phyloP scores from a whole-genome alignment of 306 rosid species.

The Dalbergia cochinchinensis region DNA sequence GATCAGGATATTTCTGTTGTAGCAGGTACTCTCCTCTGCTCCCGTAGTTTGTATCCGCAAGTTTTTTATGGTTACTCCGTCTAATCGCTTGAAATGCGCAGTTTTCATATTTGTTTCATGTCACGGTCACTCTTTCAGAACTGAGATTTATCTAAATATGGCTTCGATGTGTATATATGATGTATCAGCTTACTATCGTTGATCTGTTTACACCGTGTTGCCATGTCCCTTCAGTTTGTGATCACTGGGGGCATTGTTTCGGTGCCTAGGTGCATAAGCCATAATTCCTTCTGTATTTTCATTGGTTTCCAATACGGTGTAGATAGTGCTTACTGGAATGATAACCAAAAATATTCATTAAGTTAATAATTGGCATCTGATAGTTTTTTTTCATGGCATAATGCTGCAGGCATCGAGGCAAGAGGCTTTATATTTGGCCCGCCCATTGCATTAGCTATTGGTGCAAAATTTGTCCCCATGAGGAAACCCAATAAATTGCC shows the following conservation, averaged over 20 bases:
- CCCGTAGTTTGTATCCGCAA: background rate
- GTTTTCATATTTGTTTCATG: background rate
- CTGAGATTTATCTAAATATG: conserved; percentile 6
- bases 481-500: conserved; percentile 98
- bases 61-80: conserved; percentile 4
- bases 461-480: conserved; percentile 98
- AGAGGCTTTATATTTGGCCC: conserved; percentile 99
- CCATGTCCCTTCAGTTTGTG: conserved; percentile 10
- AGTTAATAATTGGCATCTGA: conserved; percentile 33
- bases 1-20: conserved; percentile 86
- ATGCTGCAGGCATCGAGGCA: conserved; percentile 85
- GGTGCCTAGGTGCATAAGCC: background rate
- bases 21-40: conserved; percentile 68
- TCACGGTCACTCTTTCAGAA: background rate
- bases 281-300: background rate
- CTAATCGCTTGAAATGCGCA: background rate
- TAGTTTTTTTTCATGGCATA: conserved; percentile 25
- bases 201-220: background rate
- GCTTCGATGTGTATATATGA: background rate
- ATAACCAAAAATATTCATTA: background rate
- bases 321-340: background rate
- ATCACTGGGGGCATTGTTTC: background rate
- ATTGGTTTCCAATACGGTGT: background rate
- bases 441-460: conserved; percentile 95
- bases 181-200: conserved; percentile 3